Evolutionary conservation across 139 green algal species (phyloP), one percentile per base, ranked within the genome.

Genomic region (Diplosphaera chodatii): DNA sequence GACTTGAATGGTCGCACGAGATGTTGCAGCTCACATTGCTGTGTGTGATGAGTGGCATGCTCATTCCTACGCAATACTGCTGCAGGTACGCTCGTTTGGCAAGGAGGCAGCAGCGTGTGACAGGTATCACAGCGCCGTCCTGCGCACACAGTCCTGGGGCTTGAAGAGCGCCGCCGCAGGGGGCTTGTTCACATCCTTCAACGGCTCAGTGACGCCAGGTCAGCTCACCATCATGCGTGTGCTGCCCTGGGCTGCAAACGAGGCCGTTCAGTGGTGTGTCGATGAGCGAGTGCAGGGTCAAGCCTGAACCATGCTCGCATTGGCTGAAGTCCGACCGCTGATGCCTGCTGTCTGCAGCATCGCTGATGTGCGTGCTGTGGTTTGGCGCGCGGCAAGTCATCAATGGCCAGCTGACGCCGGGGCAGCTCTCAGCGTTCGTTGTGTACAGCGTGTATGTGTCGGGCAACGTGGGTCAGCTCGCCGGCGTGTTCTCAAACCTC

Each of bases 391-490:
- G 74, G 25, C 70, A 71, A 29, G 75, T 81, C 56, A 63, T 82
- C 15, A 65, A 75, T 13, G 67, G 68, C 48, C 40, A 63, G 59
- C 71, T 84, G 22, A 79, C 64, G 3, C 40, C 78, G 0, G 79
- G 79, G 21, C 59, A 77, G 41, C 74, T 86, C 33, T 81, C 79
- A 25, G 63, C 76, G 18, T 85, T 86, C 64, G 76, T 86, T 22
- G 78, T 86, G 63, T 87, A 87, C 64, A 75, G 77, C 48, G 41
- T 89, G 28, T 85, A 78, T 59, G 82, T 85, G 16, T 68, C 67
- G 22, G 66, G 55, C 56, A 83, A 81, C 23, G 78, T 79, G 2
- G 78, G 78, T 18, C 59, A 67, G 23, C 55, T 87, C 32, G 66
- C 77, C n/a, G 71, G 78, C 20, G 76, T 83, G 1, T 55, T 79